Base-by-base conservation (phyloP, 805 yeast genomes). In the Kodamaea laetipori region DNA sequence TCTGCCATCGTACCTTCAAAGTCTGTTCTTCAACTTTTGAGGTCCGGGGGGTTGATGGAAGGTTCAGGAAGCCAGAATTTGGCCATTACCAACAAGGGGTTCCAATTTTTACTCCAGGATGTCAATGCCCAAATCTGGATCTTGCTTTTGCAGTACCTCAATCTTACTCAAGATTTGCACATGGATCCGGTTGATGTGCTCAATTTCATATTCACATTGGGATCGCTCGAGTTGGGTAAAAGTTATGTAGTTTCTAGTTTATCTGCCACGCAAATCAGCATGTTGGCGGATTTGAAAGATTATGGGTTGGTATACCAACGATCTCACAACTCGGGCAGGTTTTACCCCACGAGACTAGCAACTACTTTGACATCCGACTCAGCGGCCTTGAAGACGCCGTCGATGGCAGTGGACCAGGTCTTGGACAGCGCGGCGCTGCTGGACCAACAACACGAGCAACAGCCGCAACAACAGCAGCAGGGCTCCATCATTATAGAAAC, bases 181-280 rank as follows among this genome's bases (percentile, higher is more conserved):
- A 88, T 90, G 96, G 96, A 94, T 64, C 90, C 96, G 0, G 98
- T 94, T 13, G 99, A 94, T 57, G 96, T 94, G 27, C 72, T 94
- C 36, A 90, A 92, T 63, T 94, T 94, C 63, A 84, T 94, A 9
- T 94, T 94, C 67, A 84, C 92, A 80, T 70, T 94, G 33, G 98
- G 98, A 4, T 86, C 97, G 1, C 70, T 94, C 41, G 97, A 94
- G 58, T 69, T 92, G 18, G 98, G 99, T 1, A 82, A 84, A 51
- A 90, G 89, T 24, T 92, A 94, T 57, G 78, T 89, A 0, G 76
- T 84, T 2, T 67, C 79, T 2, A 80, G 83, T 37, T 64, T 94
- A 34, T 82, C 86, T 45, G 84, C 78, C 15, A 90, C 97, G 0
- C 98, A 94, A 61, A 64, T 81, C 34, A 80, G 81, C 43, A 86